A percentile compares a stretch with the other conserved stretches of the same genome.
Conservation (phyloP, 208 protist genomes). For the Balamuthia mandrillaris region DNA sequence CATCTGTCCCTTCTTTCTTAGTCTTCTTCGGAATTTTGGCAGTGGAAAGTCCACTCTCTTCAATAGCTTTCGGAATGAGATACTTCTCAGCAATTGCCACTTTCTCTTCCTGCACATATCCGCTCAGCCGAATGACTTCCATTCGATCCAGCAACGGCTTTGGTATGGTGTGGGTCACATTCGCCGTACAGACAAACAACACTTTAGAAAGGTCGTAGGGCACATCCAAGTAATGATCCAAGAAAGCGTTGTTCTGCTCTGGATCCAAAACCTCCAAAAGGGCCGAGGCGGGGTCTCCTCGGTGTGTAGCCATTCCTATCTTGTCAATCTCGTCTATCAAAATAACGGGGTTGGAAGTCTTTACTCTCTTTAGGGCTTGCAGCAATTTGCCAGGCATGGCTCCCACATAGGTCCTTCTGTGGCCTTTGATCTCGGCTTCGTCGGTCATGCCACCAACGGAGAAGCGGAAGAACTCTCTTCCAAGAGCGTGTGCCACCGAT, state of each 20-base stretch:
- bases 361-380: constrained; percentile 72
- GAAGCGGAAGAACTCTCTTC: constrained; percentile 75
- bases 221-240: constrained; percentile 84
- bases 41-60: neutral
- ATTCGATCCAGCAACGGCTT: constrained; percentile 81
- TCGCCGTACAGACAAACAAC: constrained; percentile 85
- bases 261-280: constrained; percentile 84
- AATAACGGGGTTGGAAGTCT: constrained; percentile 80
- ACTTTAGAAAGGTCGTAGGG: constrained; percentile 78
- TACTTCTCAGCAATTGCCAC: constrained; percentile 12
- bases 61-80: neutral
- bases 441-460: constrained; percentile 83
- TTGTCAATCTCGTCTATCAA: constrained; percentile 89
- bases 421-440: constrained; percentile 82
- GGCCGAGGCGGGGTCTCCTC: constrained; percentile 77
- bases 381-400: constrained; percentile 85
- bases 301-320: constrained; percentile 18
- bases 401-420: constrained; percentile 74
- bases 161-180: constrained; percentile 76
- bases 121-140: constrained; percentile 76
- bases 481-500: constrained; percentile 65
- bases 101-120: constrained; percentile 72
- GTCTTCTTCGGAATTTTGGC: too few species aligned
- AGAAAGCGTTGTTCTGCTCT: constrained; percentile 79
- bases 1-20: too few species aligned